A percentile compares a stretch with the other conserved stretches of the same genome.
phyloP scores from a whole-genome alignment of 345 rosid species.

The Brassica napus region DNA sequence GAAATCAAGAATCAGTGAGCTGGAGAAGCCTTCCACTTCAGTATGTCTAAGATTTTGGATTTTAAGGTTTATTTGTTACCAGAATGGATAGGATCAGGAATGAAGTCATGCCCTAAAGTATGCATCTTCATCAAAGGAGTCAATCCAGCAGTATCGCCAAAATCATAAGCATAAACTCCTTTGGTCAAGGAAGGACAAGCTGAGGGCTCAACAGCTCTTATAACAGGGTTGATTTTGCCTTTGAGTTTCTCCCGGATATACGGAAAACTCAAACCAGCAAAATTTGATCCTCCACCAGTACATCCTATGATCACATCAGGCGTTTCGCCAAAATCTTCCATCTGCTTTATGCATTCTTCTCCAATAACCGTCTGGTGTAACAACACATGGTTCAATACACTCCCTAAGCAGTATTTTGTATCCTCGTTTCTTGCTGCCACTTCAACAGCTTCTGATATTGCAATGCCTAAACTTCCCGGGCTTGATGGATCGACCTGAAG shows the following conservation, averaged over 20 bases:
- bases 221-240: slow-evolving; percentile 78
- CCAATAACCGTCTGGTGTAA: slow-evolving; percentile 93
- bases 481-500: slow-evolving; percentile 65
- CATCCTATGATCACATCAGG: slow-evolving; percentile 93
- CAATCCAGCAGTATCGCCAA: slow-evolving; percentile 83
- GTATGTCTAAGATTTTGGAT: background rate
- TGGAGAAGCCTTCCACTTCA: background rate
- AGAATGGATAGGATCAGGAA: slow-evolving; percentile 96
- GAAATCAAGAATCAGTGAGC: background rate
- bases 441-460: slow-evolving; percentile 96
- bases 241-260: slow-evolving; percentile 85
- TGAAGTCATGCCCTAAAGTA: slow-evolving; percentile 93
- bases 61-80: slow-evolving; percentile 44
- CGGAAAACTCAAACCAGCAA: slow-evolving; percentile 90
- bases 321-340: slow-evolving; percentile 79
- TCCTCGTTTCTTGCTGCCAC: slow-evolving; percentile 68
- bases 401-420: slow-evolving; percentile 87
- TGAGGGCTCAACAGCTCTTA: slow-evolving; percentile 83
- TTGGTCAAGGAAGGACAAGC: slow-evolving; percentile 91
- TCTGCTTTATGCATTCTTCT: slow-evolving; percentile 82
- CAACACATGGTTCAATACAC: slow-evolving; percentile 90
- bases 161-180: slow-evolving; percentile 90
- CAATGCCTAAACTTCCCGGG: slow-evolving; percentile 95
- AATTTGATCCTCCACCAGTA: slow-evolving; percentile 95
- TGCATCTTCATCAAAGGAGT: slow-evolving; percentile 99